Evolutionary conservation across 495 filamentous ascomycete genomes (phyloP).

Genomic region (Xylaria palmicola): DNA sequence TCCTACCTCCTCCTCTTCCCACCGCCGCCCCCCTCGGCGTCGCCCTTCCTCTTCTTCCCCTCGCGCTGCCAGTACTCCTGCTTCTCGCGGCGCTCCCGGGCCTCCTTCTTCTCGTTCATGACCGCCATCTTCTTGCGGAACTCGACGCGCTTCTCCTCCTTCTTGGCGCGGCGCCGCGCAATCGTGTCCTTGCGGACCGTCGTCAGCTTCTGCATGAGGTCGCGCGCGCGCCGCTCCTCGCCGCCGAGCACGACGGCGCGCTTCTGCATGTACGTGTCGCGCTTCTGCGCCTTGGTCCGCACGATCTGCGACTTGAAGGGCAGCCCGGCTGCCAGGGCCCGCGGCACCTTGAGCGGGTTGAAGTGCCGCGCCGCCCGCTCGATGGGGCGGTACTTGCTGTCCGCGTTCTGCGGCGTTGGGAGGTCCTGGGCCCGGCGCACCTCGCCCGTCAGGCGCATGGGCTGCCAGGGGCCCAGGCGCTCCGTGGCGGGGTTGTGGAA

Average conservation of each 20-base stretch:
- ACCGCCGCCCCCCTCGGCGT: slow-evolving; percentile 60
- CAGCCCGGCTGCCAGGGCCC: slow-evolving; percentile 76
- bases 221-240: slow-evolving; percentile 85
- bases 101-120: slow-evolving; percentile 74
- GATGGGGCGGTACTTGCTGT: slow-evolving; percentile 79
- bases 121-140: slow-evolving; percentile 80
- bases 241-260: slow-evolving; percentile 75
- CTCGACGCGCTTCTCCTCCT: slow-evolving; percentile 76
- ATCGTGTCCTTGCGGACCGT: slow-evolving; percentile 88
- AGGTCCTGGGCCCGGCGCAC: slow-evolving; percentile 75
- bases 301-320: slow-evolving; percentile 92
- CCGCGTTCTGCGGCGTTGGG: slow-evolving; percentile 70
- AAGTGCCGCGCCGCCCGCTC: slow-evolving; percentile 82
- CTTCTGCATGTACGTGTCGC: slow-evolving; percentile 89
- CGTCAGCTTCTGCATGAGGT: slow-evolving; percentile 90
- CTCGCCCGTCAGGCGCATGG: slow-evolving; percentile 94
- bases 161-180: slow-evolving; percentile 73
- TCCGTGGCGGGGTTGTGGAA: slow-evolving; percentile 98
- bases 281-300: slow-evolving; percentile 73
- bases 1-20: slow-evolving; percentile 62
- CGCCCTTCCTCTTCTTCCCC: slow-evolving; percentile 85
- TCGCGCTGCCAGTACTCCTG: slow-evolving; percentile 92
- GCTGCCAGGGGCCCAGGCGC: slow-evolving; percentile 75
- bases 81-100: slow-evolving; percentile 83
- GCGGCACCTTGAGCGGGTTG: slow-evolving; percentile 89